Conservation (phyloP, 1,284 basidiomycete genomes). For the Ustilago tritici region DNA sequence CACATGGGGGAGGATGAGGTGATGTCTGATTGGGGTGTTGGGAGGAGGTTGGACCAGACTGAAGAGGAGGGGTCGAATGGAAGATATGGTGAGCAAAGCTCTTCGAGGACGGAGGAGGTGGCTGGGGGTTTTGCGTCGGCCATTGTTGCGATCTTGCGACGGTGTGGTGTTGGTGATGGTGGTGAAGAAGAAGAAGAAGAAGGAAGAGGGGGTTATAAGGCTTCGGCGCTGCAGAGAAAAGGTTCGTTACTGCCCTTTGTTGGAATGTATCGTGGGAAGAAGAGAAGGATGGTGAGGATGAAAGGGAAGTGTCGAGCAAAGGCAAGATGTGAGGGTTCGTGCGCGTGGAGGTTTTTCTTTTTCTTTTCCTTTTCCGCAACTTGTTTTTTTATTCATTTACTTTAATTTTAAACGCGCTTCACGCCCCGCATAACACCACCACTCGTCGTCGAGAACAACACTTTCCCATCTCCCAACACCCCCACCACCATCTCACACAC, state of each 20-base stretch:
- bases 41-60: slow-evolving; percentile 59
- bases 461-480: slow-evolving; percentile 10
- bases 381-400: neutral
- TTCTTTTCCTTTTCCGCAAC: neutral
- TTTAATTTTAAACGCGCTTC: neutral
- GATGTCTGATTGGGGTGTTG: slow-evolving; percentile 56
- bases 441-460: slow-evolving; percentile 20
- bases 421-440: neutral
- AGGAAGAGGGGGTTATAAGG: neutral
- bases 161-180: slow-evolving; percentile 5
- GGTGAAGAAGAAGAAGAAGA: neutral
- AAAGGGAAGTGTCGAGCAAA: slow-evolving; percentile 15
- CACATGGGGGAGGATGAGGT: slow-evolving; percentile 57
- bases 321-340: slow-evolving; percentile 8
- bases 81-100: slow-evolving; percentile 32
- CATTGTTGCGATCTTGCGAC: slow-evolving; percentile 13
- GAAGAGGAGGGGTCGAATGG: slow-evolving; percentile 50
- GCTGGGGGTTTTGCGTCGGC: slow-evolving; percentile 12
- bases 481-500: slow-evolving; percentile 3
- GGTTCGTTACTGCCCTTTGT: slow-evolving; percentile 3
- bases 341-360: slow-evolving; percentile 1
- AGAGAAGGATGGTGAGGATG: neutral
- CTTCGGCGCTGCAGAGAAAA: neutral
- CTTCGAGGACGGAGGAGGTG: slow-evolving; percentile 21
- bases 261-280: slow-evolving; percentile 5